Evolutionary conservation across 176 grass and related monocot species (phyloP).

Genomic region (Sorghum bicolor): Sorghum_bicolor_NCBIv3 NC_012871.2:49670501-49671000

Average conservation of each 20-base stretch:
- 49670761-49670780: constrained; percentile 69
- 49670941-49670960: constrained; percentile 80
- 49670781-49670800: constrained; percentile 82
- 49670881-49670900: constrained; percentile 55
- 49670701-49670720: constrained; percentile 37
- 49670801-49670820: constrained; percentile 69
- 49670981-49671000: constrained; percentile 77
- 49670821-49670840: constrained; percentile 85
- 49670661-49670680: constrained; percentile 44
- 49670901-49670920: constrained; percentile 76
- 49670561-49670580: constrained; percentile 63
- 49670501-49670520: constrained; percentile 83
- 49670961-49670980: constrained; percentile 95
- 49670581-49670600: constrained; percentile 44
- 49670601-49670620: constrained; percentile 40
- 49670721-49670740: constrained; percentile 64
- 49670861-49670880: constrained; percentile 68
- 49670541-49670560: constrained; percentile 73
- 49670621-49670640: constrained; percentile 51
- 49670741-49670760: constrained; percentile 34
- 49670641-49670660: constrained; percentile 48
- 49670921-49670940: constrained; percentile 92
- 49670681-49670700: constrained; percentile 33
- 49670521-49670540: constrained; percentile 79
- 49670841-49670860: constrained; percentile 93